Evolutionary conservation across 768 basidiomycete genomes (phyloP), one percentile per base, ranked within the genome.

Genomic region (Lactarius pseudohatsudake): DNA sequence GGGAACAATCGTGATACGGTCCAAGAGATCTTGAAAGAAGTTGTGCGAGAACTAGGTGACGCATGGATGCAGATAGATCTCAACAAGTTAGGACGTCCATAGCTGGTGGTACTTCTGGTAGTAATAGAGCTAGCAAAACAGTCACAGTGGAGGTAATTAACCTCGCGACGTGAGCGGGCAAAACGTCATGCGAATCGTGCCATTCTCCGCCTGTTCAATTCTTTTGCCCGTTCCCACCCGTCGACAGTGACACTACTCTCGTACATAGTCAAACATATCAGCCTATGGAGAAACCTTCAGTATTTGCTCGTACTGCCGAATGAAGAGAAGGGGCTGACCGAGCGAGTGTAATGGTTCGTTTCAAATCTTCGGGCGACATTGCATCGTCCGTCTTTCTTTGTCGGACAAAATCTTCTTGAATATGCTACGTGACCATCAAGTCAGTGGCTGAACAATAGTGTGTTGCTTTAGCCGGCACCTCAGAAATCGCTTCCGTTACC

Each of bases 341-440:
- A 34, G 90, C 86, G 18, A 90, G 74, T 53, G 83, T 82, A 84
- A 93, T 89, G 60, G 85, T 77, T 60, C 82, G 82, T 64, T 90
- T 82, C 59, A 94, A 78, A 66, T 90, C 85, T 26, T 92, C 86
- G 0, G 86, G 77, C 28, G 84, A 81, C 22, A 79, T 73, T 15
- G 74, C 75, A 16, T 71, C 73, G 62, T 79, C 72, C 54, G 75
- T 72, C 72, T 79, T 79, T 58, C 82, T 75, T 59, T 77, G 76
- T 64, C 70, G 73, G 32, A 84, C 89, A 72, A 93, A 94, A 64
- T 92, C 89, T 6, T 87, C 82, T 79, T 92, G 88, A 41, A 94
- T 88, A 70, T 87, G 79, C 91, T 93, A 60, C 20, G 40, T 9
- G 30, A 34, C 20, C 30, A 36, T 22, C 56, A 28, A 65, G 28